A percentile compares a stretch with the other conserved stretches of the same genome.
Conservation (phyloP, 106 monocot species). For the Dendrobium huoshanense region DNA sequence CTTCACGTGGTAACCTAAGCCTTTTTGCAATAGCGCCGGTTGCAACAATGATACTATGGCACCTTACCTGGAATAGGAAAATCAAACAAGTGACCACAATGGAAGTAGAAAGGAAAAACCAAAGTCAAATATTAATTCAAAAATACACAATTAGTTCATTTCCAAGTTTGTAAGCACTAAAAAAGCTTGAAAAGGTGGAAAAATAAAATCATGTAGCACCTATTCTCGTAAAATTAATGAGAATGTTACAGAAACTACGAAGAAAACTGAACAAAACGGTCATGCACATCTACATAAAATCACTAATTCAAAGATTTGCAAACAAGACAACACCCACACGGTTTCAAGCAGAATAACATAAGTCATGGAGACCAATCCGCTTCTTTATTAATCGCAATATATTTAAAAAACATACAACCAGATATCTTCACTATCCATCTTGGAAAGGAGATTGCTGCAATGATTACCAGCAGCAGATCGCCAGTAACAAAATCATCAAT, state of each 20-base stretch:
- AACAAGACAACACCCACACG: background rate
- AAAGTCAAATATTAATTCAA: background rate
- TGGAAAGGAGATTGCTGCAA: background rate
- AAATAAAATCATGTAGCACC: no score
- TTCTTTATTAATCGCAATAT: background rate
- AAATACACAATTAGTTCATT: no score
- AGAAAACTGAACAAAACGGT: background rate
- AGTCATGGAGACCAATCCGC: background rate
- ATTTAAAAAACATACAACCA: background rate
- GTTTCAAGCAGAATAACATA: background rate
- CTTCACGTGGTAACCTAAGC: constrained; percentile 88
- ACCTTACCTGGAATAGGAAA: constrained; percentile 65
- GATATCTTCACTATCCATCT: background rate
- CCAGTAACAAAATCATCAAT: background rate
- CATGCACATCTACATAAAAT: background rate
- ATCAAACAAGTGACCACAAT: background rate
- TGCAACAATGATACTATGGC: constrained; percentile 79
- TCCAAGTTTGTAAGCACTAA: no score
- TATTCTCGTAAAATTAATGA: background rate
- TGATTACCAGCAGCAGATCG: background rate
- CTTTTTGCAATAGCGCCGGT: constrained; percentile 95
- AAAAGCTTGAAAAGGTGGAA: no score
- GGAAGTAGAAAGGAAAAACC: background rate
- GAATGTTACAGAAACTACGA: background rate
- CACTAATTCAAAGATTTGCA: background rate